Percentiles rank a stretch among this genome's conserved stretches.
phyloP scores from a whole-genome alignment of 306 rosid genomes.

The Glycine tomentella region DNA sequence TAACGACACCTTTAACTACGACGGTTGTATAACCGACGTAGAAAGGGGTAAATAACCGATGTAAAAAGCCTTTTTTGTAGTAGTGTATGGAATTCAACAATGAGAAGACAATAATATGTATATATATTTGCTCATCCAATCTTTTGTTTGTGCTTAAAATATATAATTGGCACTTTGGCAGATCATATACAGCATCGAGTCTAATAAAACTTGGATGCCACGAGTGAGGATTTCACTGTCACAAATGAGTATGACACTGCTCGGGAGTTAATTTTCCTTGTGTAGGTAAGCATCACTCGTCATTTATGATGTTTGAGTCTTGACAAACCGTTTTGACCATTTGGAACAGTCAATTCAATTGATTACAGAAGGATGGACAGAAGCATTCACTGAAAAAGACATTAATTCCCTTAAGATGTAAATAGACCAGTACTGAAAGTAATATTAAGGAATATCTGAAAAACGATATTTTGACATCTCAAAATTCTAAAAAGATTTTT shows the following conservation, averaged over 20 bases:
- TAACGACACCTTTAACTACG: too few relatives aligned
- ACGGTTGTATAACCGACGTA: too few relatives aligned
- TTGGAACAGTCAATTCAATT: not conserved
- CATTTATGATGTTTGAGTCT: slow-evolving; percentile 1
- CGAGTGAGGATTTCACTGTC: not conserved
- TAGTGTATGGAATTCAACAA: not conserved
- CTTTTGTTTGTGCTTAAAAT: not conserved
- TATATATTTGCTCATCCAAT: not conserved
- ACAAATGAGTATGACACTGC: not conserved
- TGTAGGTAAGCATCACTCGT: not conserved
- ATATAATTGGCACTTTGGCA: not conserved
- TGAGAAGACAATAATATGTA: not conserved
- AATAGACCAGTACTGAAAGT: too few relatives aligned
- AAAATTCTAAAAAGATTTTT: too few relatives aligned
- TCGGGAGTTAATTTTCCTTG: not conserved
- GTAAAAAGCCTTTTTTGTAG: too few relatives aligned
- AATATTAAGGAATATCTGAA: too few relatives aligned
- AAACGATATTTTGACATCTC: too few relatives aligned
- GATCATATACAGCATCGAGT: not conserved
- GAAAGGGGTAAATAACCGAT: too few relatives aligned
- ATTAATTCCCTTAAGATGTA: too few relatives aligned
- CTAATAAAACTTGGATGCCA: slow-evolving; percentile 7
- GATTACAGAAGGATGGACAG: not conserved
- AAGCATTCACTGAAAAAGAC: not conserved
- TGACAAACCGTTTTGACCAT: not conserved